A percentile compares a stretch with the other conserved stretches of the same genome.
Evolutionary conservation across 345 rosid genomes (phyloP).

Genomic region (Raphanus sativus): DNA sequence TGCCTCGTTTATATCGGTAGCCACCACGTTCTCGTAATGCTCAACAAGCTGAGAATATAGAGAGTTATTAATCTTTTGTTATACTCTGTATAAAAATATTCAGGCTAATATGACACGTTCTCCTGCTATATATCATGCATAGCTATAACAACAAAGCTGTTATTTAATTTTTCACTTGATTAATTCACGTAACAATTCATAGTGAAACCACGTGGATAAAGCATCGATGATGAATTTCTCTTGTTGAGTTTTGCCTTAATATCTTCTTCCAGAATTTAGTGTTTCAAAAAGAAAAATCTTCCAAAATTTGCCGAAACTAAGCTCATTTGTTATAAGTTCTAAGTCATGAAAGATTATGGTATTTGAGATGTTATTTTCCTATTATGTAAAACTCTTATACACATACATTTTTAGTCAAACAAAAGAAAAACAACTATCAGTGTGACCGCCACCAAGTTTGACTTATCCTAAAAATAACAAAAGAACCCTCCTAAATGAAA

Average conservation of each 20-base stretch:
- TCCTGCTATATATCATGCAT: not conserved
- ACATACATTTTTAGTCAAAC: not conserved
- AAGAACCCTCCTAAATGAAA: not conserved
- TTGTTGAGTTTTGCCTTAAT: not conserved
- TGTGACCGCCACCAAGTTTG: not conserved
- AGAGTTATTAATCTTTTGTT: not conserved
- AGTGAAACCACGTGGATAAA: not conserved
- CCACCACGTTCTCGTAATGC: slow-evolving; percentile 3
- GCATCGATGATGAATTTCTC: not conserved
- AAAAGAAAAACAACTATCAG: not conserved
- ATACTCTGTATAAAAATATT: not conserved
- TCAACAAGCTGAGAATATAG: slow-evolving; percentile 1
- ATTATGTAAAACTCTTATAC: not conserved
- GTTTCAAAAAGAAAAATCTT: too few relatives aligned
- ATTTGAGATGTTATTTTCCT: not conserved
- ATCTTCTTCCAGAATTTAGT: not conserved
- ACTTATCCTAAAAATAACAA: slow-evolving; percentile 8
- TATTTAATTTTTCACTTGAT: not conserved
- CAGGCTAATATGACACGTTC: not conserved
- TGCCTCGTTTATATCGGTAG: slow-evolving; percentile 5
- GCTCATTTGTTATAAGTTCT: not conserved
- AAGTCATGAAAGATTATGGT: not conserved
- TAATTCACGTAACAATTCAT: not conserved
- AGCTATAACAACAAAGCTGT: not conserved
- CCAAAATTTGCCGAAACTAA: not conserved